Base-by-base conservation (phyloP, 2,329 filamentous ascomycete genomes). In the Dothistroma septosporum region DNA sequence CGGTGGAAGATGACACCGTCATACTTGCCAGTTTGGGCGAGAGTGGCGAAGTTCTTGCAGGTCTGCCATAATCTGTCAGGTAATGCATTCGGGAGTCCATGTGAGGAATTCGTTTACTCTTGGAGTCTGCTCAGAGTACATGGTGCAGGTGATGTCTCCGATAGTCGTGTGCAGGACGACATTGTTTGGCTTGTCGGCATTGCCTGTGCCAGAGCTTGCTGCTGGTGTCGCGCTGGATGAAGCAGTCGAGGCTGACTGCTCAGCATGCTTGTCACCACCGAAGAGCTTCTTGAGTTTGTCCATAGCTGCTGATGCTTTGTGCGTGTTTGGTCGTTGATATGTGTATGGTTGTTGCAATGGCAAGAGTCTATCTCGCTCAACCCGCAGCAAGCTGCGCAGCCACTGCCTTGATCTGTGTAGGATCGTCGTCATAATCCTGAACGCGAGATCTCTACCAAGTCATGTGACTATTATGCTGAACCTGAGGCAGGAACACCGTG, bases 1-100 rank as follows among this genome's bases (percentile, higher is more conserved):
- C 71, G 66, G 64, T 74, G 72, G 66, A 74, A 74, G 63, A 73
- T 69, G 60, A 74, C 72, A 53, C 69, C 68, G 67, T 74, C 68
- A 64, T 74, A 73, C 54, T 73, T 52, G 53, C 58, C 58, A 16
- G 58, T 60, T 16, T 67, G 63, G 35, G 72, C 72, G 41, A 74
- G 66, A 14, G 68, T 71, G 47, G 72, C 69, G 60, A 74, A 74
- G 69, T 74, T 74, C 62, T 69, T 66, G 68, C 68, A 72, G 53
- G 70, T 73, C 71, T 73, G 31, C 21, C 21, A 48, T 37, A 41
- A 28, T 28, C 24, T 28, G 24, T 28, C 24, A 28, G 24, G 24
- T 28, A 28, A 21, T 28, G 47, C 47, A 50, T 4, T 50, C 4
- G 14, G 8, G 19, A 4, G 37, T 44, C 28, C 21, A 6, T 10